A percentile compares a stretch with the other conserved stretches of the same genome.
Conservation (phyloP, 1,284 basidiomycete species). For the Irpex lacteus region DNA sequence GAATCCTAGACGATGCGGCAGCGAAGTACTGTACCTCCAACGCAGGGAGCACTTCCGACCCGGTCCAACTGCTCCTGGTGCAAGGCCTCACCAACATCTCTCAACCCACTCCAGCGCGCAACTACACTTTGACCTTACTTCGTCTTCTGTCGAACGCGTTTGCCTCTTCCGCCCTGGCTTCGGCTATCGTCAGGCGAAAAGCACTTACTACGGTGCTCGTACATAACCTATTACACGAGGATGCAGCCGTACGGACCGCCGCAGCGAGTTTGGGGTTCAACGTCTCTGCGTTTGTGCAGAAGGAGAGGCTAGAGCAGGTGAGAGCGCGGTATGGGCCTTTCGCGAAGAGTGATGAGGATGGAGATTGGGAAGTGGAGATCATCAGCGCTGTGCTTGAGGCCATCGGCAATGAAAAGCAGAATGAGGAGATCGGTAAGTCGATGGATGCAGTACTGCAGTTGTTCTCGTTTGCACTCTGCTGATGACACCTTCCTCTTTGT, state of each 20-base stretch:
- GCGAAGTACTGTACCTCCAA: conserved; percentile 47
- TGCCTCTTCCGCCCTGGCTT: conserved; percentile 48
- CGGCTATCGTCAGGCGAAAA: conserved; percentile 23
- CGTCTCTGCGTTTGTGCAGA: conserved; percentile 63
- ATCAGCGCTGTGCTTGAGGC: conserved; percentile 78
- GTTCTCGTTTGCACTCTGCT: not conserved
- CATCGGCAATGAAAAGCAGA: conserved; percentile 63
- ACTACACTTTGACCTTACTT: conserved; percentile 66
- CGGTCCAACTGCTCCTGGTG: conserved; percentile 41
- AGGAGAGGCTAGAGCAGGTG: conserved; percentile 45
- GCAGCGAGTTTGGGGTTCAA: conserved; percentile 84
- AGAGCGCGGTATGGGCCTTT: conserved; percentile 24
- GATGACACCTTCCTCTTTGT: not conserved
- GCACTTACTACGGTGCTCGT: conserved; percentile 48
- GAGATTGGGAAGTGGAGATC: conserved; percentile 84
- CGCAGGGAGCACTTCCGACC: conserved; percentile 31
- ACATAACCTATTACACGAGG: conserved; percentile 64
- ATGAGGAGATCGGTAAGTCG: conserved; percentile 76
- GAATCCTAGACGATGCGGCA: conserved; percentile 61
- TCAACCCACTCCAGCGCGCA: conserved; percentile 36
- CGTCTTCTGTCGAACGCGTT: conserved; percentile 78
- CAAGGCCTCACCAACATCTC: conserved; percentile 36
- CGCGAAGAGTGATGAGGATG: conserved; percentile 46
- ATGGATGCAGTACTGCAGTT: not conserved
- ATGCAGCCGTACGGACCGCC: conserved; percentile 69